These are phyloP conservation scores for Juncus inflexus DNA, from an alignment of 176 grass and related monocot genomes.

Conservation along the genomic window DNA sequence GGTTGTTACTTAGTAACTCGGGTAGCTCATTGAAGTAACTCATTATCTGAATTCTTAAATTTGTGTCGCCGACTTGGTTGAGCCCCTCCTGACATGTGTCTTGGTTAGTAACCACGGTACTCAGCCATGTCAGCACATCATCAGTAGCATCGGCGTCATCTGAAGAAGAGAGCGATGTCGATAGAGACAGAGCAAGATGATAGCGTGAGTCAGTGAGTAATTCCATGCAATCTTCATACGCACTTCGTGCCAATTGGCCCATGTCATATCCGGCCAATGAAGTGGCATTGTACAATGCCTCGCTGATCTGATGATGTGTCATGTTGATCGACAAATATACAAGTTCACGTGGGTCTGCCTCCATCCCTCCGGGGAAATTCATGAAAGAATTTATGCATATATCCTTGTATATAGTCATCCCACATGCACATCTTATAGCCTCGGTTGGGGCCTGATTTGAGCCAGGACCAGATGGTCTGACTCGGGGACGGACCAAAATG, in stretches of 20 bases:
- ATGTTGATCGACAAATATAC: slow-evolving; percentile 52
- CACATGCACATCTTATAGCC: slow-evolving; percentile 36
- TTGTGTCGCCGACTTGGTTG: slow-evolving; percentile 21
- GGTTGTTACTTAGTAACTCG: slow-evolving; percentile 51
- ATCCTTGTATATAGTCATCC: slow-evolving; percentile 38
- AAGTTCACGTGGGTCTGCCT: slow-evolving; percentile 35
- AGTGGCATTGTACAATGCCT: slow-evolving; percentile 27
- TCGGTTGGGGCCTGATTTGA: slow-evolving; percentile 16
- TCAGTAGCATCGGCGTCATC: slow-evolving; percentile 19
- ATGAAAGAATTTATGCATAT: slow-evolving; percentile 40
- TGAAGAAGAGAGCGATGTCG: background rate
- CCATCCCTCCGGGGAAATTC: slow-evolving; percentile 33
- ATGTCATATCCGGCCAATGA: slow-evolving; percentile 28
- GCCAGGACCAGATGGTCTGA: background rate
- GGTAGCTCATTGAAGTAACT: slow-evolving; percentile 31
- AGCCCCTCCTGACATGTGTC: slow-evolving; percentile 52
- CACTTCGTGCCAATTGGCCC: slow-evolving; percentile 20
- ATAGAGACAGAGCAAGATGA: slow-evolving; percentile 33
- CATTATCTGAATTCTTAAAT: slow-evolving; percentile 33
- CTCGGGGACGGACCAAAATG: slow-evolving; percentile 18
- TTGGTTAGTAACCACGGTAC: slow-evolving; percentile 50
- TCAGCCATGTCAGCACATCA: slow-evolving; percentile 56
- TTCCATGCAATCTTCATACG: slow-evolving; percentile 53
- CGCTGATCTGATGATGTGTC: slow-evolving; percentile 28
- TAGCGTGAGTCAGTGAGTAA: slow-evolving; percentile 40